A percentile compares a stretch with the other conserved stretches of the same genome.
Evolutionary conservation across 441 rosid species (phyloP).

Genomic region (Jatropha multifida): DNA sequence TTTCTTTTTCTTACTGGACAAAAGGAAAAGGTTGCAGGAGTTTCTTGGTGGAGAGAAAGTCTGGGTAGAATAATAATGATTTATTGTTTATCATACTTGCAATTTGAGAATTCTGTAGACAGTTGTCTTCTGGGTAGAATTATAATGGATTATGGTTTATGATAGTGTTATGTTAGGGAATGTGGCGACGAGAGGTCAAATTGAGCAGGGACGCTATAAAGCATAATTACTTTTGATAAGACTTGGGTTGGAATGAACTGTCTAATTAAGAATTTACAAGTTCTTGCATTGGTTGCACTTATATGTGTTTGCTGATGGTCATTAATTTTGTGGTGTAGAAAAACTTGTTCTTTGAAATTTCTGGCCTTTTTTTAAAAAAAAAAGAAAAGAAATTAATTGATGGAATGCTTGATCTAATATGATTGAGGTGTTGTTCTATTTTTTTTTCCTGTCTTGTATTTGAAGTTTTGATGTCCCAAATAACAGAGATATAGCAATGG

Average conservation of each 20-base stretch:
- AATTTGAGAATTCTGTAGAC: not conserved
- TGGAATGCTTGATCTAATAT: not conserved
- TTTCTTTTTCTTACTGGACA: not conserved
- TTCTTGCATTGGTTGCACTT: not conserved
- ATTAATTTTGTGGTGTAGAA: not conserved
- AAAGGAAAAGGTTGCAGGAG: not conserved
- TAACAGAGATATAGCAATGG: not conserved
- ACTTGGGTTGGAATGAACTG: not conserved
- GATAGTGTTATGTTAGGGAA: not conserved
- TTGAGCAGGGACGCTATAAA: not conserved
- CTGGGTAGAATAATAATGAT: not conserved
- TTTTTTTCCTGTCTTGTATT: not conserved
- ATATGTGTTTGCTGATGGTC: not conserved
- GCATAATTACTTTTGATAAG: not conserved
- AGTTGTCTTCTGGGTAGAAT: not conserved
- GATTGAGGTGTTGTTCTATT: not conserved
- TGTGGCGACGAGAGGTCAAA: not conserved
- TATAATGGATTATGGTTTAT: not conserved
- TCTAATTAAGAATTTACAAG: not conserved
- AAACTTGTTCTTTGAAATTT: not conserved
- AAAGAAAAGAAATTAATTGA: not conserved
- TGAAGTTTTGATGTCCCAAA: not conserved
- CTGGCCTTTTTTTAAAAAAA: not conserved
- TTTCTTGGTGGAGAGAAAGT: not conserved
- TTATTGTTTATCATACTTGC: not conserved